These are phyloP conservation scores for Candida sithepensis DNA, from an alignment of 805 yeast species.

Conservation along the genomic window DNA sequence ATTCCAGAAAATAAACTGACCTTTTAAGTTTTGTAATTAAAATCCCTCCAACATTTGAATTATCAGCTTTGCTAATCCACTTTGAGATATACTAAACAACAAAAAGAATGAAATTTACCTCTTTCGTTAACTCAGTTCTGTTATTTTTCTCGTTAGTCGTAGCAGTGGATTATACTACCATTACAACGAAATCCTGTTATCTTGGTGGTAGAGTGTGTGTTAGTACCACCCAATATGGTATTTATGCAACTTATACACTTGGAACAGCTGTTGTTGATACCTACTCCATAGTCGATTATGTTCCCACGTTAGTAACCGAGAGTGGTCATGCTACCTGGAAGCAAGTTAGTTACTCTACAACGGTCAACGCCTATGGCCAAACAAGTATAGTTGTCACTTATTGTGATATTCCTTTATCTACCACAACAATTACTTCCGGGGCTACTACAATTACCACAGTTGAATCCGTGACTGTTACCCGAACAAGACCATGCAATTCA, in stretches of 20 bases:
- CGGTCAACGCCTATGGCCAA: slow-evolving; percentile 17
- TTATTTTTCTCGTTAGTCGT: background rate
- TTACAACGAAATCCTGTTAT: slow-evolving; percentile 14
- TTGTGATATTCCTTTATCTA: slow-evolving; percentile 20
- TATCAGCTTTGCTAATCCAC: too few relatives aligned
- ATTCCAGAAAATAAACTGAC: too few relatives aligned
- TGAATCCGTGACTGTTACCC: background rate
- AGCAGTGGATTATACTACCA: slow-evolving; percentile 16
- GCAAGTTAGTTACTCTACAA: slow-evolving; percentile 15
- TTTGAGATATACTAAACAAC: too few relatives aligned
- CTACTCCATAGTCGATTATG: slow-evolving; percentile 3
- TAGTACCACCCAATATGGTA: slow-evolving; percentile 16
- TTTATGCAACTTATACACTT: slow-evolving; percentile 10
- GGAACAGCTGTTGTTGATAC: slow-evolving; percentile 9
- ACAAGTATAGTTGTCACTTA: slow-evolving; percentile 19
- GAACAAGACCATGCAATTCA: slow-evolving; percentile 15
- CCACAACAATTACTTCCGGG: slow-evolving; percentile 8
- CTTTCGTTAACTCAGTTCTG: background rate
- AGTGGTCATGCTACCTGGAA: slow-evolving; percentile 12
- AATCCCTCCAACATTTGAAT: too few relatives aligned
- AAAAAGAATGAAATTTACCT: too few relatives aligned
- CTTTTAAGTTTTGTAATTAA: too few relatives aligned
- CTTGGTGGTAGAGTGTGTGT: slow-evolving; percentile 18
- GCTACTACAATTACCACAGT: slow-evolving; percentile 7
- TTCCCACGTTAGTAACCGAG: slow-evolving; percentile 18